Evolutionary conservation across 257 asterid genomes (phyloP), one percentile per base, ranked within the genome.

Genomic region (Forsythia suspensa): DNA sequence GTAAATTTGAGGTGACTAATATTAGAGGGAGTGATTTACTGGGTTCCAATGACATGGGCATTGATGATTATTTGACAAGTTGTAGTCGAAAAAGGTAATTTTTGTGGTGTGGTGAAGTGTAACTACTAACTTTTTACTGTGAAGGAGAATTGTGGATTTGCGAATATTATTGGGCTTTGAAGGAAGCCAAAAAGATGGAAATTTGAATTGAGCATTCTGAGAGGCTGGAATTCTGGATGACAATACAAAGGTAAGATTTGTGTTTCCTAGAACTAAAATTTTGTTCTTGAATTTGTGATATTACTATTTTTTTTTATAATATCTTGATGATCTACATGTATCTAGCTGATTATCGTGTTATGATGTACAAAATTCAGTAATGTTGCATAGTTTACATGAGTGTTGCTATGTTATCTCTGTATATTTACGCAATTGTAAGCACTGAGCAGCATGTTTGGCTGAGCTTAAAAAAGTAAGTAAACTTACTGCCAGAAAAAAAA

Each of bases 11-110:
- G 79, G 82, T 80, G 75, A 78, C 81, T 51, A 75, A 43, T 82
- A 80, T 87, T 42, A 86, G 89, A 79, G 97, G 94, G 67, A 82
- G 87, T 76, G 95, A 91, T 85, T 86, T 91, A 74, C 59, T 92
- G 87, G 84, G 87, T 66, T 73, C 82, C 34, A 82, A 82, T 74
- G 75, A 37, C 20, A 76, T 2, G 20, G 82, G 80, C 65, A 57
- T 57, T 57, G 66, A 82, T 67, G 86, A 86, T 42, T 89, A 83
- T 80, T 55, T 87, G 82, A 84, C 74, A 79, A 83, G 74, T 29
- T 29, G 5, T 72, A 75, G 77, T 61, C 75, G 44, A 72, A 74
- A 69, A 15, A n/a, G 29, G 61, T 61, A 40, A 34, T 63, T 15
- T 21, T 73, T 48, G 48, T 15, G 34, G 61, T 29, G 18, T 73